Base-by-base conservation (phyloP, 371 early-diverging fungal genomes). In the Zychaea mexicana region DNA sequence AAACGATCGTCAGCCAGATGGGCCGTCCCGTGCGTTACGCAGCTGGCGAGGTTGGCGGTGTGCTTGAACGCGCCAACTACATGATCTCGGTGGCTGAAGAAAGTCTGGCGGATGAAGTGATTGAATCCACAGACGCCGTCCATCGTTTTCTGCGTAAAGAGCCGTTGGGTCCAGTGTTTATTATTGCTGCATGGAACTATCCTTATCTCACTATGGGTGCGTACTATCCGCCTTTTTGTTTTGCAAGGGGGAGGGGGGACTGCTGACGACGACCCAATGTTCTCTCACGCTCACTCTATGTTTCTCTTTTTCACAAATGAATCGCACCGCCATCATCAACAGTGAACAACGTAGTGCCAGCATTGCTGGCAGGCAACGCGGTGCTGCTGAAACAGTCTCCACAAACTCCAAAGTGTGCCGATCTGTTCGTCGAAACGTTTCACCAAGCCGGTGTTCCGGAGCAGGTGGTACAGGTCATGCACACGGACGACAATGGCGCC, bases 351-450 rank as follows among this genome's bases (percentile, higher is more conserved):
- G 85, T 93, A 10, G 71, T 93, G 22, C 93, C 95, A 8, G 91
- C 93, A 7, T 70, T 94, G 21, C 71, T 93, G 39, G 90, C 92
- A 4, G 93, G 91, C 9, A 94, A 94, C 69, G 73, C 89, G 0
- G 93, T 94, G 7, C 74, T 93, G 36, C 64, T 94, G 64, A 94
- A 94, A 71, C 92, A 92, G 55, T 89, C 93, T 0, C 92, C 92
- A 3, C 93, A 92, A 72, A 93, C 94, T 6, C 91, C 91, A 26
- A 85, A 87, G 24, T 88, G 88, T 65, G 94, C 87, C 2, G 90
- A 93, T 61, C 67, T 89, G 31, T 90, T 93, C 69, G 85, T 76
- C 1, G 78, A 79, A 24, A 86, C 89, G 5, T 83, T 90, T 60
- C 76, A 70, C 36, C 85, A 82, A 60, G 92, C 92, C 7, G 93